Evolutionary conservation across 306 rosid species (phyloP), one percentile per base, ranked within the genome.

Genomic region (Acacia crassicarpa): DNA sequence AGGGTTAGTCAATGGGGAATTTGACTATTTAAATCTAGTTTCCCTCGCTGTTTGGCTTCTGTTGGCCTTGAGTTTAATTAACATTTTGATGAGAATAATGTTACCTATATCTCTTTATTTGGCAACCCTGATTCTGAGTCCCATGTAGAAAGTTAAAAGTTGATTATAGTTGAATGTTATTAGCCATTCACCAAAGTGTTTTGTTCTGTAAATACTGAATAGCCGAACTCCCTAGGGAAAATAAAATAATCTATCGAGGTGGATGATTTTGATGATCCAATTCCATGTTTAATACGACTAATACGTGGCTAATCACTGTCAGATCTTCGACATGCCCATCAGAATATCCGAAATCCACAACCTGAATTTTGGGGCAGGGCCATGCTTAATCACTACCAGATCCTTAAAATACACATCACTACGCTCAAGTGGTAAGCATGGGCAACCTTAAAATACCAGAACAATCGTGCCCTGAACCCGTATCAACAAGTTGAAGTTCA

Each of bases 311-410:
- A 78, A 67, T 13, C 69, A 16, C 20, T 69, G 58, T 67, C 54
- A 70, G 17, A 54, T 71, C 53, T 76, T 85, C 84, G 71, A 66
- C 68, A 72, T 43, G n/a, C 65, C 32, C 63, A 1, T 25, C 17
- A 25, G 19, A 63, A 30, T 63, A 32, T 63, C 69, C 16, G 16
- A 30, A 63, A 79, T 61, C 46, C 78, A 23, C 67, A 46, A 43
- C 15, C 46, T 17, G 46, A 67, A 8, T 35, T 67, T 67, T 3
- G 9, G n/a, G 10, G 69, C 41, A 30, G n/a, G 43, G 10, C n/a
- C 69, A 15, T 30, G 41, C n/a, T 63, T 30, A 30, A 15, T 63
- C 69, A 30, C 2, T 12, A 16, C 20, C n/a, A 30, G 69, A 63
- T 63, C 69, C 69, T 63, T 62, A 62, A 62, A 61, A 30, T 5